Percentiles rank a stretch among this genome's conserved stretches.
Evolutionary conservation across 1,284 basidiomycete species (phyloP).

Genomic region (Apiotrichum sp.): DNA sequence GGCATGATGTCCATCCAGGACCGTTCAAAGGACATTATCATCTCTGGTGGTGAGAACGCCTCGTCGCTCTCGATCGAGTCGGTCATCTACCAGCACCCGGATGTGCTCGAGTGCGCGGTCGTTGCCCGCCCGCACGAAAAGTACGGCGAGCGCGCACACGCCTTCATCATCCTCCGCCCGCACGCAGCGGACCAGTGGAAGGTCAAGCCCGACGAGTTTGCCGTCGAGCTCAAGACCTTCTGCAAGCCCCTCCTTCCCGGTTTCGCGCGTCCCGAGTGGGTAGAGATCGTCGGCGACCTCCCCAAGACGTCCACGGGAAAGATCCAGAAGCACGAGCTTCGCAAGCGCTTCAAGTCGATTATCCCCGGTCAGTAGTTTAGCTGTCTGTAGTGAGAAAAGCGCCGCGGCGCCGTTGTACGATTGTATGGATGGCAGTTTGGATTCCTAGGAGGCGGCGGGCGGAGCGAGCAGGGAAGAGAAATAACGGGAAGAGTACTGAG

Average conservation of each 20-base stretch:
- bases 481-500: no score
- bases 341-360: conserved; percentile 32
- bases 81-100: conserved; percentile 57
- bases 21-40: conserved; percentile 65
- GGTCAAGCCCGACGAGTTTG: conserved; percentile 6
- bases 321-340: conserved; percentile 69
- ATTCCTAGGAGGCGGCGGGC: no score
- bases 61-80: conserved; percentile 84
- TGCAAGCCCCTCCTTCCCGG: conserved; percentile 14
- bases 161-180: conserved; percentile 60
- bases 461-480: no score
- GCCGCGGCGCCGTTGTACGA: no score
- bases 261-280: conserved; percentile 19
- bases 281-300: conserved; percentile 49
- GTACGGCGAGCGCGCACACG: conserved; percentile 72
- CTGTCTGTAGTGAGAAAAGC: no score
- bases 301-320: conserved; percentile 86
- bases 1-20: conserved; percentile 59
- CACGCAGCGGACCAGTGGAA: conserved; percentile 2
- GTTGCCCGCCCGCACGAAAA: conserved; percentile 64
- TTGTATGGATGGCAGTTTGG: no score
- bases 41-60: conserved; percentile 81
- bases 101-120: conserved; percentile 65
- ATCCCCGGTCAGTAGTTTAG: neutral
- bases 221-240: conserved; percentile 12